A percentile compares a stretch with the other conserved stretches of the same genome.
These are phyloP conservation scores for Vaccinium macrocarpon DNA, from an alignment of 148 eudicot species.

Conservation along the genomic window DNA sequence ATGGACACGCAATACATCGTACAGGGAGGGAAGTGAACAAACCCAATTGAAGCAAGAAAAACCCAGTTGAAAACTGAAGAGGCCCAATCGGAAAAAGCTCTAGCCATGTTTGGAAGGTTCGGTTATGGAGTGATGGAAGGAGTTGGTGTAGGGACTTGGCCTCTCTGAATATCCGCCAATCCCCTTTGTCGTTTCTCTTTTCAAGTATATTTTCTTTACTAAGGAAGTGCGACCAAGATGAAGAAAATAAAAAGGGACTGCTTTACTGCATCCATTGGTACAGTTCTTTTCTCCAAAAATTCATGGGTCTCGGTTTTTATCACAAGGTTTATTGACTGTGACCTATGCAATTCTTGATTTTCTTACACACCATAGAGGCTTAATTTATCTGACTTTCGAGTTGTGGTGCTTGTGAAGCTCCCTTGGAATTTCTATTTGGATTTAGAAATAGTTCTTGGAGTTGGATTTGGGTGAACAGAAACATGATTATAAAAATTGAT, in stretches of 20 bases:
- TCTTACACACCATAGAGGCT: background rate
- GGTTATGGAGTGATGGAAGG: constrained; percentile 48
- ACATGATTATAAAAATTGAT: background rate
- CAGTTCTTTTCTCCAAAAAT: background rate
- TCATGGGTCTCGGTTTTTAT: background rate
- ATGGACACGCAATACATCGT: background rate
- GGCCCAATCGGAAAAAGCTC: background rate
- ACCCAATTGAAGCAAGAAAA: background rate
- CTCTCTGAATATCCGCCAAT: constrained; percentile 52
- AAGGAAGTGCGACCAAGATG: constrained; percentile 16
- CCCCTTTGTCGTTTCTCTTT: background rate
- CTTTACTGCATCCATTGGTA: background rate
- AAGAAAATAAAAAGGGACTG: constrained; percentile 7
- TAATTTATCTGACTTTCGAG: background rate
- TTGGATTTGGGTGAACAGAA: background rate
- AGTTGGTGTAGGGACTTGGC: constrained; percentile 53
- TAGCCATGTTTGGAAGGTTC: constrained; percentile 17
- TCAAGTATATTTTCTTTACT: background rate
- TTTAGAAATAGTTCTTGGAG: background rate
- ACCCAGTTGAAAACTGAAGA: background rate
- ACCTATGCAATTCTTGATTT: background rate
- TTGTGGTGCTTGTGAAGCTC: background rate
- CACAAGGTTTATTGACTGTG: background rate
- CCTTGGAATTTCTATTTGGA: background rate
- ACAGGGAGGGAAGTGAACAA: background rate